A percentile compares a stretch with the other conserved stretches of the same genome.
phyloP scores from a whole-genome alignment of 352 stramenopile species.

The Aphanomyces stellatus region DNA sequence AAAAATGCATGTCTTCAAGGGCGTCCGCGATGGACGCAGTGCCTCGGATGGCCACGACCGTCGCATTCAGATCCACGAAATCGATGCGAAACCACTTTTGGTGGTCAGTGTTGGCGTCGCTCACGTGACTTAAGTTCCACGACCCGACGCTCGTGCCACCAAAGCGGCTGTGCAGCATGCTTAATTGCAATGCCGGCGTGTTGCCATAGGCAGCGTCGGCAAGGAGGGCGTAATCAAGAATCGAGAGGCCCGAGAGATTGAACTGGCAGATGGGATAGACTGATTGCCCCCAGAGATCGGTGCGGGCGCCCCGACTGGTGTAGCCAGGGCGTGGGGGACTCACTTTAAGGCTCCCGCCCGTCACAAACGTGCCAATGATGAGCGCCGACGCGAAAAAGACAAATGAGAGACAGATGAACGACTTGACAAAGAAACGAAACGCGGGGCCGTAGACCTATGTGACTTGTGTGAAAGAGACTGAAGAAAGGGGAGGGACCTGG shows the following conservation, averaged over 20 bases:
- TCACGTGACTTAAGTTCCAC: slow-evolving; percentile 66
- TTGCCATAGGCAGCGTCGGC: slow-evolving; percentile 72
- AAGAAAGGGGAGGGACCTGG: slow-evolving; percentile 76
- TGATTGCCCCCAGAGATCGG: slow-evolving; percentile 39
- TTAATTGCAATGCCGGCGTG: slow-evolving; percentile 60
- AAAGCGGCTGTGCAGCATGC: slow-evolving; percentile 72
- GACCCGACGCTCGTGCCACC: slow-evolving; percentile 60
- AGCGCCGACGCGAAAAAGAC: slow-evolving; percentile 84
- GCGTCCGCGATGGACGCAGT: slow-evolving; percentile 74
- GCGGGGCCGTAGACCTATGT: too few relatives aligned
- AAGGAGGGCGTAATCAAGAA: slow-evolving; percentile 81
- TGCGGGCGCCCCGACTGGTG: slow-evolving; percentile 35
- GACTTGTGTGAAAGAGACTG: too few relatives aligned
- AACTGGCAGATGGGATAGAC: slow-evolving; percentile 75
- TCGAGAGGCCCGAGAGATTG: slow-evolving; percentile 45
- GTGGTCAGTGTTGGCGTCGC: slow-evolving; percentile 50
- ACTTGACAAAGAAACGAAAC: slow-evolving; percentile 83
- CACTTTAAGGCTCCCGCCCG: slow-evolving; percentile 73
- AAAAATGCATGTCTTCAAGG: slow-evolving; percentile 80
- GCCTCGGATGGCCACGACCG: slow-evolving; percentile 69
- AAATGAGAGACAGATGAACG: slow-evolving; percentile 76
- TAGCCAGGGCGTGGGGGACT: slow-evolving; percentile 43
- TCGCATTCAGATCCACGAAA: slow-evolving; percentile 78
- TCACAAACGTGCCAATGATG: slow-evolving; percentile 78
- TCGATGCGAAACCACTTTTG: slow-evolving; percentile 81